A percentile compares a stretch with the other conserved stretches of the same genome.
Evolutionary conservation across 768 basidiomycete species (phyloP).

Genomic region (Pleurotus ostreatus): DNA sequence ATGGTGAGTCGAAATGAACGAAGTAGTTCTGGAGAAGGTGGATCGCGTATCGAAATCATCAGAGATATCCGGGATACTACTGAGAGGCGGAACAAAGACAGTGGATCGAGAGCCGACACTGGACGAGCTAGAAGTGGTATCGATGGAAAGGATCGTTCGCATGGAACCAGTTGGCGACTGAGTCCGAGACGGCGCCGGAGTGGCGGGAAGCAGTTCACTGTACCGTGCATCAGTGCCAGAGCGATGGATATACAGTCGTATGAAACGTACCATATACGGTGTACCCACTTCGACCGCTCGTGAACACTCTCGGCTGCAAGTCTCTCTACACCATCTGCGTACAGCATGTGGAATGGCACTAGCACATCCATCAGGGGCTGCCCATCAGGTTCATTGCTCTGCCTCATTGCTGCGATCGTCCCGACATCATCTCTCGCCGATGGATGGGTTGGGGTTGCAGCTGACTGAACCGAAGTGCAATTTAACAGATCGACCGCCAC

Average conservation of each 20-base stretch:
- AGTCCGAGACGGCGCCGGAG: constrained; percentile 43
- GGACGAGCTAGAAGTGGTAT: constrained; percentile 34
- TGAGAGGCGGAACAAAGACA: constrained; percentile 74
- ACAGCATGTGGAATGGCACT: constrained; percentile 89
- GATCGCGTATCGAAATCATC: constrained; percentile 37
- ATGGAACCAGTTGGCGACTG: constrained; percentile 52
- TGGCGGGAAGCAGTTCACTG: constrained; percentile 80
- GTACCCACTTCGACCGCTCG: constrained; percentile 89
- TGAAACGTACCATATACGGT: constrained; percentile 73
- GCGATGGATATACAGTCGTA: constrained; percentile 2
- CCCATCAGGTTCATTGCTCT: constrained; percentile 44
- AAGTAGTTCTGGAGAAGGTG: constrained; percentile 34
- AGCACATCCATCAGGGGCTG: constrained; percentile 63
- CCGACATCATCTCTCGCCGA: constrained; percentile 84
- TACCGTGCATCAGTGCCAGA: constrained; percentile 3
- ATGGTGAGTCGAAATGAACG: constrained; percentile 54
- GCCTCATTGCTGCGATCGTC: constrained; percentile 70
- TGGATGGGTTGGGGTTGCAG: constrained; percentile 78
- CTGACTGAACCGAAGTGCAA: constrained; percentile 81
- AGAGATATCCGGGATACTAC: constrained; percentile 65
- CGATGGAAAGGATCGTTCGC: constrained; percentile 62
- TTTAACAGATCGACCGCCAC: constrained; percentile 85
- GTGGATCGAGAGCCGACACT: constrained; percentile 65
- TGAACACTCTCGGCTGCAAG: constrained; percentile 85
- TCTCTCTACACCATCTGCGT: constrained; percentile 85